phyloP scores from a whole-genome alignment of 2,329 filamentous ascomycete species.

The Hypomyces rosellus region DNA sequence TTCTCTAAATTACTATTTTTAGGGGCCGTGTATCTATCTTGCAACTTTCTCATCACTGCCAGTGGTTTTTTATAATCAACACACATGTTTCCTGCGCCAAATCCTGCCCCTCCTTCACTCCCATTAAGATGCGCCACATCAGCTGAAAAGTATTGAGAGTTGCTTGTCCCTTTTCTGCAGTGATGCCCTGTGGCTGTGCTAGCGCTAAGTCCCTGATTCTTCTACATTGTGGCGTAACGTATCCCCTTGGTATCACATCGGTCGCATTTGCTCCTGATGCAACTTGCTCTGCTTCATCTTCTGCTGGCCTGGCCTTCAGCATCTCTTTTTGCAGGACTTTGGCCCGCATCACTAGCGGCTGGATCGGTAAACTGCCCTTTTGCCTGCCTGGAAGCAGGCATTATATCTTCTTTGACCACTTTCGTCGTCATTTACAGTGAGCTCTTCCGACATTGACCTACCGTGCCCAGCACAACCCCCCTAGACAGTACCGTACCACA shows the following conservation, averaged over 20 bases:
- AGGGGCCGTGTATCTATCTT: too few species aligned
- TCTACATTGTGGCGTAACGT: too few species aligned
- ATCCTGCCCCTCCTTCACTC: too few species aligned
- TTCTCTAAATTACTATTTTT: too few species aligned
- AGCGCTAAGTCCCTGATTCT: too few species aligned
- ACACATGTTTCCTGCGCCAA: too few species aligned
- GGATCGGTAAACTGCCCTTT: constrained; percentile 22
- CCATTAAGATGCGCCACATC: too few species aligned
- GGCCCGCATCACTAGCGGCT: constrained; percentile 24
- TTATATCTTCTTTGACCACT: constrained; percentile 24
- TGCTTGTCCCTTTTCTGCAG: too few species aligned
- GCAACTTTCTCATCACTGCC: too few species aligned
- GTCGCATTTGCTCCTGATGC: neutral
- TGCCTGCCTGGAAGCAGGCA: constrained; percentile 36
- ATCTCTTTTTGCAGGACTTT: constrained; percentile 15
- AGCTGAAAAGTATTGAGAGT: too few species aligned
- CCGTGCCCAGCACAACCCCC: neutral
- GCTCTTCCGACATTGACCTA: constrained; percentile 3
- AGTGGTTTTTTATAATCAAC: too few species aligned
- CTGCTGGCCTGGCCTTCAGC: neutral
- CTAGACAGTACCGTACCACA: neutral
- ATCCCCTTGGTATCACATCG: neutral
- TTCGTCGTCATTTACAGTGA: constrained; percentile 24
- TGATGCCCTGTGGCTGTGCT: too few species aligned
- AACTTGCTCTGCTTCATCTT: neutral